Percentiles rank a stretch among this genome's conserved stretches.
Conservation (phyloP, 176 grass and related monocot species). For the Typha latifolia region DNA sequence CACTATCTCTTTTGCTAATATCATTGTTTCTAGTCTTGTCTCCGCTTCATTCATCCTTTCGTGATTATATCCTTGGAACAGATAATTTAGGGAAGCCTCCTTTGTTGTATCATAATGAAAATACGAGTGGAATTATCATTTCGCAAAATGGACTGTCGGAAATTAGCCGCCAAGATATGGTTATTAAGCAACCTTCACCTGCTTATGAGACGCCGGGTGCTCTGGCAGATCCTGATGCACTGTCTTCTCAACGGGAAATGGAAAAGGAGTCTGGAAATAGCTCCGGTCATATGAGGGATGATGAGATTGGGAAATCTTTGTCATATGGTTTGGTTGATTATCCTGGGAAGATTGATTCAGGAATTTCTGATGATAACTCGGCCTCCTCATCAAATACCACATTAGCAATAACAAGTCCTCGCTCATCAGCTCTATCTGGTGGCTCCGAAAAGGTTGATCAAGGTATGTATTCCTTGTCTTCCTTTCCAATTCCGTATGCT, state of each 20-base stretch:
- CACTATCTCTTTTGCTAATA: slow-evolving; percentile 46
- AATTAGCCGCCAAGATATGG: background rate
- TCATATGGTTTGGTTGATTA: too few species aligned
- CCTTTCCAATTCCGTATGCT: background rate
- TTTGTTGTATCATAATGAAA: slow-evolving; percentile 3
- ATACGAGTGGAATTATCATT: background rate
- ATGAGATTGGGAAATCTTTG: too few species aligned
- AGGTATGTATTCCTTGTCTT: background rate
- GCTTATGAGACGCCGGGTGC: background rate
- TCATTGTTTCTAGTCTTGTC: slow-evolving; percentile 34
- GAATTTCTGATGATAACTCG: too few species aligned
- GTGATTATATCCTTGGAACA: slow-evolving; percentile 25
- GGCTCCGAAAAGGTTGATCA: background rate
- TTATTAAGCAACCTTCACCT: slow-evolving; percentile 1
- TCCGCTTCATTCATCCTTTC: slow-evolving; percentile 30
- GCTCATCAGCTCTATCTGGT: background rate
- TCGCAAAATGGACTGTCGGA: background rate
- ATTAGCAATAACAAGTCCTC: too few species aligned
- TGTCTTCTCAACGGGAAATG: background rate
- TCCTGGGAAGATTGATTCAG: too few species aligned
- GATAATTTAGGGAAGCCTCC: slow-evolving; percentile 11
- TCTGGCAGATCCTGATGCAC: background rate
- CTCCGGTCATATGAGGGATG: slow-evolving; percentile 6
- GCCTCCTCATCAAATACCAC: background rate
- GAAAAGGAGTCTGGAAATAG: slow-evolving; percentile 20